Evolutionary conservation across 805 yeast species (phyloP).

Genomic region (Candida lessepsii): DNA sequence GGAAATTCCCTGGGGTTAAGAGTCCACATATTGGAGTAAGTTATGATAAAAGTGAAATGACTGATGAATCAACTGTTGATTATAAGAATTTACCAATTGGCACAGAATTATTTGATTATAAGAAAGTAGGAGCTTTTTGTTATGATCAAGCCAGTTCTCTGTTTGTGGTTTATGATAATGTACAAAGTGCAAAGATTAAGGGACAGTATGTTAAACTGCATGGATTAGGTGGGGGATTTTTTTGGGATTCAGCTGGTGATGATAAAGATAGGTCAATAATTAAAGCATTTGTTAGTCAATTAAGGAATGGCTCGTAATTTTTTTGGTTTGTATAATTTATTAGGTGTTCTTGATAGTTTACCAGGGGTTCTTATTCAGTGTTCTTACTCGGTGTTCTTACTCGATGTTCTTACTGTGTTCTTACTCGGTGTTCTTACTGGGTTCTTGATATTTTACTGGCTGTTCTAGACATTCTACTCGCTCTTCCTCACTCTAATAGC

Average conservation of each 20-base stretch:
- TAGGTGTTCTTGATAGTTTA: no score
- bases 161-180: slow-evolving; percentile 68
- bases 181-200: slow-evolving; percentile 51
- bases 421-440: no score
- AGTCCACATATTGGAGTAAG: slow-evolving; percentile 40
- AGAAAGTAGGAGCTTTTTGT: slow-evolving; percentile 51
- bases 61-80: slow-evolving; percentile 49
- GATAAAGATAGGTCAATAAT: slow-evolving; percentile 12
- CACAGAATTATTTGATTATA: slow-evolving; percentile 46
- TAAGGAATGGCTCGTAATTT: no score
- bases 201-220: slow-evolving; percentile 52
- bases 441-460: no score
- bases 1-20: slow-evolving; percentile 26
- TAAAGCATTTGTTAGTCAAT: slow-evolving; percentile 1
- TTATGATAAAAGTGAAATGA: slow-evolving; percentile 29
- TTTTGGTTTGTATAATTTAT: no score
- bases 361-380: no score
- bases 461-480: no score
- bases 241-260: slow-evolving; percentile 95
- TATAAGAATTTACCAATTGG: slow-evolving; percentile 52
- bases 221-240: slow-evolving; percentile 79
- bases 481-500: no score
- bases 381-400: no score
- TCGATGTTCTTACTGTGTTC: no score
- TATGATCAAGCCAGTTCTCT: slow-evolving; percentile 34